A percentile compares a stretch with the other conserved stretches of the same genome.
Evolutionary conservation across 2,329 filamentous ascomycete species (phyloP).

Genomic region (Cadophora malorum): DNA sequence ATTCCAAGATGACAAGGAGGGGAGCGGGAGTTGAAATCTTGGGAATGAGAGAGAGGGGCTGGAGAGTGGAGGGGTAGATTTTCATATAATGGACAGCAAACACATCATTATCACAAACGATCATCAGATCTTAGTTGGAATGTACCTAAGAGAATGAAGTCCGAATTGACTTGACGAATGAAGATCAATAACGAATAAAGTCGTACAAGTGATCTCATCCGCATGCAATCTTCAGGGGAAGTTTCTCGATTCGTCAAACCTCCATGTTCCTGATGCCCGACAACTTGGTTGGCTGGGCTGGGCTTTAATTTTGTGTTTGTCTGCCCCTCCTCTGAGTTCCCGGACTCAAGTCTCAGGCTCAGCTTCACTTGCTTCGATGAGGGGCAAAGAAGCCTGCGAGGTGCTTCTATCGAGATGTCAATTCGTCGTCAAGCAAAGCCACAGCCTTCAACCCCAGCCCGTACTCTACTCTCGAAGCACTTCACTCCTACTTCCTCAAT

Average conservation of each 20-base stretch:
- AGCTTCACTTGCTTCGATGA: conserved; percentile 5
- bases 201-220: conserved; percentile 7
- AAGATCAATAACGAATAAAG: conserved; percentile 1
- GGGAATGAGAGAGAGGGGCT: background rate
- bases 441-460: background rate
- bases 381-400: conserved; percentile 32
- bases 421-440: background rate
- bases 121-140: background rate
- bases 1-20: background rate
- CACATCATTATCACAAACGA: background rate
- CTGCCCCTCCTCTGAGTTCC: conserved; percentile 23
- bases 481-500: too few relatives aligned
- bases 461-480: background rate
- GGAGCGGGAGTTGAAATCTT: background rate
- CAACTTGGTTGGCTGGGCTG: conserved; percentile 6
- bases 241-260: conserved; percentile 16
- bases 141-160: background rate
- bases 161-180: background rate
- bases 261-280: conserved; percentile 6
- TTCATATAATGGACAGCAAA: background rate
- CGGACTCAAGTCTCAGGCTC: conserved; percentile 2
- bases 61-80: conserved; percentile 1
- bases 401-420: conserved; percentile 30
- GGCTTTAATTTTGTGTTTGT: conserved; percentile 2
- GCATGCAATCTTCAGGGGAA: conserved; percentile 24